These are phyloP conservation scores for Oldenlandia corymbosa DNA, from an alignment of 257 asterid species.

Conservation along the genomic window DNA sequence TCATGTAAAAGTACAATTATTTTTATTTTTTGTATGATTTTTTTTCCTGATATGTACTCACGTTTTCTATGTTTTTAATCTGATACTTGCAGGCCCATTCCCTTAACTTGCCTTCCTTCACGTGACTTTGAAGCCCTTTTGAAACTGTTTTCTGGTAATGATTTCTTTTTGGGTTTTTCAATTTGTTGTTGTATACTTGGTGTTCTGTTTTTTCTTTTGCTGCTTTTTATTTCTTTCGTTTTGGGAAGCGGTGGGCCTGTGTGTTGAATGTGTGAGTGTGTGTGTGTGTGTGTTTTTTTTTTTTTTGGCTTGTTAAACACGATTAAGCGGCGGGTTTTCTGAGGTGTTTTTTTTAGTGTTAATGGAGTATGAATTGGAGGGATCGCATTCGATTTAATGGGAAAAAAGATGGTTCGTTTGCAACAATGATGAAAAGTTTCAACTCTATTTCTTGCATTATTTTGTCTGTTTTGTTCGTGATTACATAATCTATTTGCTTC, in stretches of 20 bases:
- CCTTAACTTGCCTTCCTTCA: constrained; percentile 21
- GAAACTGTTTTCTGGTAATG: constrained; percentile 4
- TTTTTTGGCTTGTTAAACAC: constrained; percentile 21
- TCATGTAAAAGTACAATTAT: constrained; percentile 6
- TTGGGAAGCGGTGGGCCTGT: constrained; percentile 9
- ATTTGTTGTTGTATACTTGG: background rate
- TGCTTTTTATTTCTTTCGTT: background rate
- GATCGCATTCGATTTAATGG: constrained; percentile 34
- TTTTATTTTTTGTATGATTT: background rate
- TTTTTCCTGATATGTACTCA: constrained; percentile 18
- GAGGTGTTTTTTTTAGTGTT: constrained; percentile 16
- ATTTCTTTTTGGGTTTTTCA: background rate
- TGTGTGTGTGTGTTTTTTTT: constrained; percentile 14
- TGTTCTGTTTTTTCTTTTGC: constrained; percentile 1
- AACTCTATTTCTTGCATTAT: constrained; percentile 19
- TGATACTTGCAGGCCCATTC: constrained; percentile 34
- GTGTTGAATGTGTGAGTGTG: constrained; percentile 6
- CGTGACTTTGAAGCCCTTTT: constrained; percentile 20
- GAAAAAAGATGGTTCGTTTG: constrained; percentile 19
- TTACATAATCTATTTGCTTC: background rate
- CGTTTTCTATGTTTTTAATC: constrained; percentile 33
- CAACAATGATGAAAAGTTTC: constrained; percentile 14
- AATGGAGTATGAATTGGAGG: constrained; percentile 24
- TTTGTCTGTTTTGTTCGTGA: constrained; percentile 15
- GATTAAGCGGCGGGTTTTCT: constrained; percentile 22